These are phyloP conservation scores for Ophiognomonia clavigignenti-juglandacearum DNA, from an alignment of 2,329 filamentous ascomycete species.

Conservation along the genomic window DNA sequence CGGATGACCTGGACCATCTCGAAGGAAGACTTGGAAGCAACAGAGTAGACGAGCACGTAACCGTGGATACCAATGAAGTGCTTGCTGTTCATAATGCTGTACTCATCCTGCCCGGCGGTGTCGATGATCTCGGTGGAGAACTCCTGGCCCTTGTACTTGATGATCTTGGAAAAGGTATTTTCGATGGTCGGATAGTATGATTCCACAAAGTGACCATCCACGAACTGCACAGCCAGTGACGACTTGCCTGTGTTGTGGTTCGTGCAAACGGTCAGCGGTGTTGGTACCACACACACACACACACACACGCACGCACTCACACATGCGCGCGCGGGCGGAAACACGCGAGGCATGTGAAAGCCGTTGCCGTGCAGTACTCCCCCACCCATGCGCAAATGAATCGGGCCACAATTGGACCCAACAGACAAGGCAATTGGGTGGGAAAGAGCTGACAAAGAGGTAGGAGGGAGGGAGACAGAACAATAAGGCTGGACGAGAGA, in stretches of 20 bases:
- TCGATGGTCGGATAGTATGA: constrained; percentile 99
- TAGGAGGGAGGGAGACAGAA: neutral
- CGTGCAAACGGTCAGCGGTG: no score
- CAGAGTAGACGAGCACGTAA: constrained; percentile 98
- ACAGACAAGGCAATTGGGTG: no score
- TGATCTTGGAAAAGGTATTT: constrained; percentile 96
- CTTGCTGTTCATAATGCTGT: constrained; percentile 96
- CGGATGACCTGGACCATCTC: constrained; percentile 96
- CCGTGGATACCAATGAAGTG: constrained; percentile 99
- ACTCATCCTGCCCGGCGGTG: constrained; percentile 97
- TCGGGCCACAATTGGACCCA: no score
- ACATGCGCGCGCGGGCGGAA: no score
- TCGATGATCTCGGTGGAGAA: constrained; percentile 97
- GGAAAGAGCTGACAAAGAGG: no score
- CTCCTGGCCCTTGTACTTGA: constrained; percentile 88
- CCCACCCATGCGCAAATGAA: no score
- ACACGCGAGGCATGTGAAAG: constrained; percentile 14
- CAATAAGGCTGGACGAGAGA: neutral
- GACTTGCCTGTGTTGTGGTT: constrained; percentile 94
- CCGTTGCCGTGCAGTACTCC: no score
- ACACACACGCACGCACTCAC: no score
- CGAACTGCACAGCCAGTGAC: constrained; percentile 92
- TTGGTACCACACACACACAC: no score
- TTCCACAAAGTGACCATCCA: constrained; percentile 97
- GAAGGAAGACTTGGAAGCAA: constrained; percentile 87